Conservation (phyloP, 257 asterid genomes). For the Knoxia roxburghii region DNA sequence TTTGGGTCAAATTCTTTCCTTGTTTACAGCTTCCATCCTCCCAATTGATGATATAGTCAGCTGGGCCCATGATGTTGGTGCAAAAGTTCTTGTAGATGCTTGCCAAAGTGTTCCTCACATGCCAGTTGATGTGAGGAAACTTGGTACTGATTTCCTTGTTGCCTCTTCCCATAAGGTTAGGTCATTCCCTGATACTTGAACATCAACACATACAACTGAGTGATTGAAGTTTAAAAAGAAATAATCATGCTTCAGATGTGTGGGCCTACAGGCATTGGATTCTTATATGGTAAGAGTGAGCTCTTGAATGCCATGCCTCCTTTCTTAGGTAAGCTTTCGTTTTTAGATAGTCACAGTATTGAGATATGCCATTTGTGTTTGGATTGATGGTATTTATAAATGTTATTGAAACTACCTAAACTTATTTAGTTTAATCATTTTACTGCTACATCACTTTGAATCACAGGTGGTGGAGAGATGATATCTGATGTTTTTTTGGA, state of each 20-base stretch:
- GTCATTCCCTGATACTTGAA: conserved; percentile 25
- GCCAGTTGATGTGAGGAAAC: conserved; percentile 77
- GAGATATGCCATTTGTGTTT: not conserved
- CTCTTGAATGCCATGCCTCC: conserved; percentile 87
- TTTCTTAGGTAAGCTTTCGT: conserved; percentile 59
- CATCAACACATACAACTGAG: conserved; percentile 24
- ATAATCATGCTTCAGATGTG: conserved; percentile 97
- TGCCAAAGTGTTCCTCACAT: conserved; percentile 99
- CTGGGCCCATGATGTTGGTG: conserved; percentile 92
- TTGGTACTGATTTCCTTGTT: conserved; percentile 81
- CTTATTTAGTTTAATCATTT: not conserved
- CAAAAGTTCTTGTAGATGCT: conserved; percentile 94
- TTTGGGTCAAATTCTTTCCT: not conserved
- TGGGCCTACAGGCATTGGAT: conserved; percentile 99
- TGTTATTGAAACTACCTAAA: not conserved
- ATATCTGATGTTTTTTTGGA: conserved; percentile 86
- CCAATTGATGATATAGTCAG: conserved; percentile 73
- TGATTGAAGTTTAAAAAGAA: conserved; percentile 45
- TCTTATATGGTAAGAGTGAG: conserved; percentile 82
- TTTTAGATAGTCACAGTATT: not conserved
- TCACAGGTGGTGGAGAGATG: conserved; percentile 97
- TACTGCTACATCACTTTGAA: conserved; percentile 20
- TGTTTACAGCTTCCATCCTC: conserved; percentile 64
- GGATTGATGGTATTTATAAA: not conserved
- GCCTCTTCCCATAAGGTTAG: conserved; percentile 97